Conservation (phyloP, 2,329 filamentous ascomycete species). For the Zelopaecilomyces penicillatus region DNA sequence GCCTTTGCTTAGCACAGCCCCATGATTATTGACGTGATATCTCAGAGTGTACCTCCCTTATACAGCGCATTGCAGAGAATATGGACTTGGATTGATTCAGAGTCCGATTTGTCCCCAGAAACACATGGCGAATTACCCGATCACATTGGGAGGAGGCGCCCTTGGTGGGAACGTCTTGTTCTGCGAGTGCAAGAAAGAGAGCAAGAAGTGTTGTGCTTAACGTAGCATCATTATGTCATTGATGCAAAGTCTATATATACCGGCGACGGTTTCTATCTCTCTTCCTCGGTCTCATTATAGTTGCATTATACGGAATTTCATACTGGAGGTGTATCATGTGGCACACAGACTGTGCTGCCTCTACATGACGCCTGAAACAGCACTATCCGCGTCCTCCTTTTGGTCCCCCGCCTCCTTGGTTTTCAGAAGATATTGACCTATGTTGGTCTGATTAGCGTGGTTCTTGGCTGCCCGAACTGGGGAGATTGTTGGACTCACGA, state of each 20-base stretch:
- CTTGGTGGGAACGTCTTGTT: slow-evolving; percentile 35
- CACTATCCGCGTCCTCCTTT: slow-evolving; percentile 29
- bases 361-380: slow-evolving; percentile 21
- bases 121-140: slow-evolving; percentile 11
- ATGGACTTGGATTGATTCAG: slow-evolving; percentile 26
- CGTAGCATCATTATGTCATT: slow-evolving; percentile 14
- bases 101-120: slow-evolving; percentile 14
- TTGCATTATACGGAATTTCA: too few relatives aligned
- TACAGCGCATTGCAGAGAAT: slow-evolving; percentile 25
- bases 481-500: slow-evolving; percentile 18
- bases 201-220: slow-evolving; percentile 29
- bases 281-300: too few relatives aligned
- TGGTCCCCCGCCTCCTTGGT: slow-evolving; percentile 20
- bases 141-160: slow-evolving; percentile 20
- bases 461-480: not conserved
- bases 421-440: slow-evolving; percentile 31
- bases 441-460: slow-evolving; percentile 10
- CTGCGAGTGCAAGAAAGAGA: slow-evolving; percentile 21
- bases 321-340: too few relatives aligned
- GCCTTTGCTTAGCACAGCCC: slow-evolving; percentile 9
- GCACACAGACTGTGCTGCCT: too few relatives aligned
- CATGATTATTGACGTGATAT: slow-evolving; percentile 9
- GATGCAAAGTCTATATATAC: slow-evolving; percentile 2
- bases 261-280: not conserved
- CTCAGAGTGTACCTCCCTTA: slow-evolving; percentile 32